Evolutionary conservation across 306 rosid genomes (phyloP).

Genomic region (Cyclanthera cordifolia): DNA sequence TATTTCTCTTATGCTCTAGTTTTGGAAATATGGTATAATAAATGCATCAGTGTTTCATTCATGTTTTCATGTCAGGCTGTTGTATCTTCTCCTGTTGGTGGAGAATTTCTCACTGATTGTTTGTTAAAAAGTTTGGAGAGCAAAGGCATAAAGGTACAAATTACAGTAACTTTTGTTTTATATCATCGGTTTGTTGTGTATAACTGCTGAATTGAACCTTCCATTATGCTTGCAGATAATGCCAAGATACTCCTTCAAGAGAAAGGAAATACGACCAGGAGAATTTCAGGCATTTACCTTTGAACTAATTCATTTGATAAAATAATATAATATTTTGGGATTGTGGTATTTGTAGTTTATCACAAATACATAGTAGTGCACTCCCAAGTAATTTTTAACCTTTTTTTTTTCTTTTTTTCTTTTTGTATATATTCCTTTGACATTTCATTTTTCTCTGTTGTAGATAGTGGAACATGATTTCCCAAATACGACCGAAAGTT

Average conservation of each 20-base stretch:
- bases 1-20: neutral
- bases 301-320: neutral
- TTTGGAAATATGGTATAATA: neutral
- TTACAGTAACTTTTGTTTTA: slow-evolving; percentile 7
- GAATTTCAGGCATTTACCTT: slow-evolving; percentile 75
- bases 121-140: slow-evolving; percentile 93
- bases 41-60: neutral
- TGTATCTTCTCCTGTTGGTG: slow-evolving; percentile 84
- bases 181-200: neutral
- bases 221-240: slow-evolving; percentile 40
- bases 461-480: slow-evolving; percentile 80
- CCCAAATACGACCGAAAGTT: slow-evolving; percentile 92
- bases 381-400: neutral
- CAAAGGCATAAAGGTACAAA: slow-evolving; percentile 74
- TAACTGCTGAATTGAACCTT: slow-evolving; percentile 5
- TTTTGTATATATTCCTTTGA: neutral
- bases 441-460: slow-evolving; percentile 11
- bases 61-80: slow-evolving; percentile 56
- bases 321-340: neutral
- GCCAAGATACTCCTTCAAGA: slow-evolving; percentile 84
- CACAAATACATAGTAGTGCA: neutral
- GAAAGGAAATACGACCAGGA: slow-evolving; percentile 89
- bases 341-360: neutral
- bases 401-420: neutral
- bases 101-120: slow-evolving; percentile 93